Conservation (phyloP, 2,329 filamentous ascomycete species). For the Exophiala sp. region DNA sequence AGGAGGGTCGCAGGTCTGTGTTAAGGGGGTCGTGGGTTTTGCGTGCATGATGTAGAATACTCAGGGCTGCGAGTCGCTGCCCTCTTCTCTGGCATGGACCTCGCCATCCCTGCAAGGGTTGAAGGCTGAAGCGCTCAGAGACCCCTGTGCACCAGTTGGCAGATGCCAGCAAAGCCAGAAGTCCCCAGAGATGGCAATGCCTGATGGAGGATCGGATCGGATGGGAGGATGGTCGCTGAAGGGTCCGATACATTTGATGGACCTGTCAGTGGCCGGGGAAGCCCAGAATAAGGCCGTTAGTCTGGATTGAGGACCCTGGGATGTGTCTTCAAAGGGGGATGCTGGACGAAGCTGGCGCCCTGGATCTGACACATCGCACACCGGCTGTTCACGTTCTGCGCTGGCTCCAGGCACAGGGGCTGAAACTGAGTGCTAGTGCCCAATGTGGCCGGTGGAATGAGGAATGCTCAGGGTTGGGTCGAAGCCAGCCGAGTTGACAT, state of each 20-base stretch:
- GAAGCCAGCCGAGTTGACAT: no score
- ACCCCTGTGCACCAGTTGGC: no score
- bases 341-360: no score
- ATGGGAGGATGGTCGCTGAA: background rate
- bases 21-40: no score
- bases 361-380: no score
- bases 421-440: background rate
- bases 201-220: background rate
- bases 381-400: background rate
- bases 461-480: no score
- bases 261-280: constrained; percentile 7
- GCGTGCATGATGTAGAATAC: no score
- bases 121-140: no score
- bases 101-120: background rate
- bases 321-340: background rate
- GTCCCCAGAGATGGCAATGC: no score
- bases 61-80: no score
- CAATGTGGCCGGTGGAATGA: background rate
- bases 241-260: background rate
- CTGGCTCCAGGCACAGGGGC: background rate
- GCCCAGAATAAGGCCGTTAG: background rate
- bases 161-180: background rate
- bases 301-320: background rate
- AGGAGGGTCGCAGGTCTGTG: no score
- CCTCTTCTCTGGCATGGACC: background rate